phyloP scores from a whole-genome alignment of 2,329 filamentous ascomycete species.

The Botrytis porri region DNA sequence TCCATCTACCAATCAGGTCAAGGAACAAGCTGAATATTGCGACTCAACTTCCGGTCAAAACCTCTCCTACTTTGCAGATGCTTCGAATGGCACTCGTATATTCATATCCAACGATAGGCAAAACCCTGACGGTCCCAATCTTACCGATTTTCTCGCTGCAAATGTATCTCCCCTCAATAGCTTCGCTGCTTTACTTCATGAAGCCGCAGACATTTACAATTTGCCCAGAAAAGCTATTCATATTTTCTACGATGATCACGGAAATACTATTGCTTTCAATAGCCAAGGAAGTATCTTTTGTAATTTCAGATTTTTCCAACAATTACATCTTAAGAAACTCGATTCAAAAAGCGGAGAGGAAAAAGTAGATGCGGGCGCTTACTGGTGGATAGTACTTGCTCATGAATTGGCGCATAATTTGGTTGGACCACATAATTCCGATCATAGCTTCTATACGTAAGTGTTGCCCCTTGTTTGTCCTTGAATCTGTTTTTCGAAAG shows the following conservation, averaged over 20 bases:
- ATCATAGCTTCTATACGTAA: slow-evolving; percentile 80
- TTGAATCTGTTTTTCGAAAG: not conserved
- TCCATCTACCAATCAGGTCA: slow-evolving; percentile 68
- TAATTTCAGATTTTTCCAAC: slow-evolving; percentile 83
- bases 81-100: slow-evolving; percentile 69
- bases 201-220: slow-evolving; percentile 70
- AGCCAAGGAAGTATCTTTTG: slow-evolving; percentile 83
- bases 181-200: slow-evolving; percentile 68
- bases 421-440: slow-evolving; percentile 70
- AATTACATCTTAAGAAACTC: slow-evolving; percentile 64
- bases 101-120: slow-evolving; percentile 57
- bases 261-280: slow-evolving; percentile 91
- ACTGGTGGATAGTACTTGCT: slow-evolving; percentile 95
- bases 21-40: slow-evolving; percentile 83
- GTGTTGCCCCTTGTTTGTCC: slow-evolving; percentile 30
- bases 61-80: slow-evolving; percentile 66
- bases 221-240: slow-evolving; percentile 69
- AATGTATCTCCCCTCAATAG: slow-evolving; percentile 62
- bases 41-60: slow-evolving; percentile 73
- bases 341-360: slow-evolving; percentile 42
- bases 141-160: slow-evolving; percentile 56
- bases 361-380: slow-evolving; percentile 68
- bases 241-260: slow-evolving; percentile 79
- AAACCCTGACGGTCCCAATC: slow-evolving; percentile 48
- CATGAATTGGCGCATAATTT: slow-evolving; percentile 97